Conservation (phyloP, 2,329 filamentous ascomycete genomes). For the Chrysosporium keratinophilum region DNA sequence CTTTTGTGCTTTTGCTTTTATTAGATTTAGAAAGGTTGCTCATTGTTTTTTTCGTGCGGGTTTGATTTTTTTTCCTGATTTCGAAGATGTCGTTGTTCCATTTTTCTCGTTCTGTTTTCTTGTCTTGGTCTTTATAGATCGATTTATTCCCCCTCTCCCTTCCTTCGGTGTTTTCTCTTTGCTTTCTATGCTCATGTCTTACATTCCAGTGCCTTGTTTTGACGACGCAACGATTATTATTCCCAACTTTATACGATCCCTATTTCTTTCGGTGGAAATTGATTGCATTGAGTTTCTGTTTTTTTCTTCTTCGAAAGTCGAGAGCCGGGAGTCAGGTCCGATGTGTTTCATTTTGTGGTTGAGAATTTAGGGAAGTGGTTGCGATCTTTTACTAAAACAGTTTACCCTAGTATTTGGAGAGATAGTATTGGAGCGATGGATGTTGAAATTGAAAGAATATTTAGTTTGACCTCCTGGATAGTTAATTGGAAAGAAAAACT, state of each 20-base stretch:
- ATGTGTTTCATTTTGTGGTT: neutral
- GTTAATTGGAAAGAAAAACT: neutral
- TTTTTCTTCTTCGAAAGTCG: neutral
- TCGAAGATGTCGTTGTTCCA: neutral
- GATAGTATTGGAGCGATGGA: neutral
- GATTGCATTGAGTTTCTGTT: neutral
- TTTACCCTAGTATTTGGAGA: neutral
- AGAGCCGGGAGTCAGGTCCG: neutral
- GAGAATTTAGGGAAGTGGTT: neutral
- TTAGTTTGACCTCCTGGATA: too few relatives aligned
- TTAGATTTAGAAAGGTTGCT: neutral
- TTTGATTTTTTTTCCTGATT: neutral
- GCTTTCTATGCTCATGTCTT: slow-evolving; percentile 3
- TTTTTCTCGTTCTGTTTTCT: too few relatives aligned
- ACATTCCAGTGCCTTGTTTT: neutral
- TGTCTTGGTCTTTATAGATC: slow-evolving; percentile 4
- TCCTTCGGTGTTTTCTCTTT: neutral
- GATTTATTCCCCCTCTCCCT: neutral
- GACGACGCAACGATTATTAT: slow-evolving; percentile 2
- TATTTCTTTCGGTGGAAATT: neutral
- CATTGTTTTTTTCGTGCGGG: neutral
- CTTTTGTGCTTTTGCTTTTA: neutral
- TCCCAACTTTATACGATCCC: neutral
- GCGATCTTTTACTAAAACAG: neutral
- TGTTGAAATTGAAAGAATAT: too few relatives aligned